A percentile compares a stretch with the other conserved stretches of the same genome.
Conservation (phyloP, 140 eudicot genomes). For the Oenanthe javanica region DNA sequence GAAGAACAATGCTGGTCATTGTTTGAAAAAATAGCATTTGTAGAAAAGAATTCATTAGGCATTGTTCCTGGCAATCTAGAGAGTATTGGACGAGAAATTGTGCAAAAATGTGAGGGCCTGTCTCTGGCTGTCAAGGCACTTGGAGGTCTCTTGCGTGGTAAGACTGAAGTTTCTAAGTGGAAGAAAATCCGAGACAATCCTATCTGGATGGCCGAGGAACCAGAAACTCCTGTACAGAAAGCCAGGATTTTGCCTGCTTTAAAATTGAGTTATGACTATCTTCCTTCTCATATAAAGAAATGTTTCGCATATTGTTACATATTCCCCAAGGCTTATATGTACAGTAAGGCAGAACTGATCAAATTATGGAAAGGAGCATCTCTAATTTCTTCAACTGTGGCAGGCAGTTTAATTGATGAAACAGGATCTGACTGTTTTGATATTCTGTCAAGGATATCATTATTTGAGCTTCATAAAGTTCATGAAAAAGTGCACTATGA, state of each 20-base stretch:
- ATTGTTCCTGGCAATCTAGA: background rate
- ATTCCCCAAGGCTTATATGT: constrained; percentile 17
- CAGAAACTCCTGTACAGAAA: background rate
- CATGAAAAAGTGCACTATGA: constrained; percentile 1
- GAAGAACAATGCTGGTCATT: constrained; percentile 18
- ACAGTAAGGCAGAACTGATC: constrained; percentile 12
- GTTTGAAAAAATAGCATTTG: constrained; percentile 5
- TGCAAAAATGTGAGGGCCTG: constrained; percentile 10
- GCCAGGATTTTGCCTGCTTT: constrained; percentile 16
- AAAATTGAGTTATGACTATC: constrained; percentile 20
- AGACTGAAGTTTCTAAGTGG: constrained; percentile 6
- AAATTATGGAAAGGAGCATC: constrained; percentile 18
- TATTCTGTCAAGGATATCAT: constrained; percentile 10
- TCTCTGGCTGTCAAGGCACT: constrained; percentile 20
- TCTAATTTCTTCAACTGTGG: background rate
- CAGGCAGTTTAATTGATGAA: background rate
- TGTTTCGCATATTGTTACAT: constrained; percentile 16
- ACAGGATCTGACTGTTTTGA: constrained; percentile 14
- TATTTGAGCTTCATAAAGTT: constrained; percentile 7
- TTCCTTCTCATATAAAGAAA: constrained; percentile 14
- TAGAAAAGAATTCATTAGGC: background rate
- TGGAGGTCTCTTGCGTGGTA: constrained; percentile 13
- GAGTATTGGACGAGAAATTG: constrained; percentile 15
- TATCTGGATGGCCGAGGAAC: constrained; percentile 14
- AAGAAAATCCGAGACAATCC: constrained; percentile 6